Evolutionary conservation across 2,329 filamentous ascomycete genomes (phyloP), one percentile per base, ranked within the genome.

Genomic region (Davidsoniella eucalypti): DNA sequence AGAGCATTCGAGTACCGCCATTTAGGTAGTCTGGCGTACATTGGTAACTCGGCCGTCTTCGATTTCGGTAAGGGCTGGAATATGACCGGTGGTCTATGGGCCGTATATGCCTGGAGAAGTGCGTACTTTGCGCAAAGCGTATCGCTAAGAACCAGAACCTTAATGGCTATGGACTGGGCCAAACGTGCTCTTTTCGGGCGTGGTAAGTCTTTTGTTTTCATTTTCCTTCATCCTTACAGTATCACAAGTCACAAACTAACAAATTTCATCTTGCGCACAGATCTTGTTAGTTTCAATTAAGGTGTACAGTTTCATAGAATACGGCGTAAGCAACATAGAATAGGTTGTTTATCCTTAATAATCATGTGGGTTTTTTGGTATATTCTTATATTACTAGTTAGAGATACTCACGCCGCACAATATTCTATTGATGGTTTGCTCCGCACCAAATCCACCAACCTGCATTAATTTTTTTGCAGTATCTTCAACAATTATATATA

Each of bases 91-190:
- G 92, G 92, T 0, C 65, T 98, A 43, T 75, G 93, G 73, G 92
- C 88, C 0, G 90, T 96, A 45, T 98, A 98, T 64, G 77, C 94
- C 33, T 98, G 92, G 92, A 73, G 92, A 55, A 88, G 86, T 56
- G 82, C 95, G 12, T 98, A 98, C 67, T 98, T 98, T 69, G 87
- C 92, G 10, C 87, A 98, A 71, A 94, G 87, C 61, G 92, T 98
- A 44, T 95, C 88, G 65, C 74, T 96, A 53, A 72, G 92, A 57
- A 98, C 92, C 23, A 77, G 90, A 55, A 76, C 87, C 56, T 66
- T 98, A 60, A 71, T 98, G 65, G 87, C 87, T 16, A 95, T 98
- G 92, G 92, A 98, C 64, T 98, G 92, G 92, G 81, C 79, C n/a
- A 98, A 96, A 76, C 75, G 93, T 62, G 85, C 87, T 10, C 66